A percentile compares a stretch with the other conserved stretches of the same genome.
Evolutionary conservation across 2,329 filamentous ascomycete genomes (phyloP).

Genomic region (Beauveria brongniartii): DNA sequence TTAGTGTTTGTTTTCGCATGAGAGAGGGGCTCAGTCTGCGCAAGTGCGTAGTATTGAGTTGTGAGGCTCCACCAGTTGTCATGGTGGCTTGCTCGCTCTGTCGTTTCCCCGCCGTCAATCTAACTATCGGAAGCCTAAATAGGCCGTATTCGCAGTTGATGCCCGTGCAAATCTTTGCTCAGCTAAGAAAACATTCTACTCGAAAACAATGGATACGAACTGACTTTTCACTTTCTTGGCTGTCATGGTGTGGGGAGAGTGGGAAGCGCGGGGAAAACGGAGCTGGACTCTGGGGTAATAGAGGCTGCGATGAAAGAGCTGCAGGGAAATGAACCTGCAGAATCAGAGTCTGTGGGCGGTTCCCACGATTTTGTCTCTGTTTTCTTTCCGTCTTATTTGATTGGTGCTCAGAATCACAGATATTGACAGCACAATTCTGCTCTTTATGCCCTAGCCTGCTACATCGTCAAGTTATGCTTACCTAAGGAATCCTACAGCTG

Average conservation of each 20-base stretch:
- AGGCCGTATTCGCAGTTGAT: background rate
- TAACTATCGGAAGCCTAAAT: background rate
- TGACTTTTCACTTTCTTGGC: background rate
- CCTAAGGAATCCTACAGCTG: no score
- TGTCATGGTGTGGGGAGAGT: background rate
- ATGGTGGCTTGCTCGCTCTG: background rate
- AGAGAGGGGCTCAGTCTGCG: background rate
- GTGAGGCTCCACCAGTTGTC: background rate
- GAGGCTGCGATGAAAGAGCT: background rate
- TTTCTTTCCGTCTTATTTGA: background rate
- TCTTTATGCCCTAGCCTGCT: no score
- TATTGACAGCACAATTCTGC: no score
- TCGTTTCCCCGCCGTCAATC: background rate
- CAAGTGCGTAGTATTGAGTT: background rate
- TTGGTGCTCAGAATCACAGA: no score
- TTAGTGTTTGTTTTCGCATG: constrained; percentile 3
- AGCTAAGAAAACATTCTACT: background rate
- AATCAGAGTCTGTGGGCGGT: background rate
- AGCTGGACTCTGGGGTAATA: constrained; percentile 6
- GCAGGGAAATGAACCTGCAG: background rate
- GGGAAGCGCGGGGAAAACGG: constrained; percentile 1
- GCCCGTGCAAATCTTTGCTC: background rate
- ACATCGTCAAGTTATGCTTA: no score
- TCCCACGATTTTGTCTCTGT: background rate
- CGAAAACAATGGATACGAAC: background rate